Evolutionary conservation across 352 stramenopile species (phyloP).

Genomic region (Nothophytophthora sp.): DNA sequence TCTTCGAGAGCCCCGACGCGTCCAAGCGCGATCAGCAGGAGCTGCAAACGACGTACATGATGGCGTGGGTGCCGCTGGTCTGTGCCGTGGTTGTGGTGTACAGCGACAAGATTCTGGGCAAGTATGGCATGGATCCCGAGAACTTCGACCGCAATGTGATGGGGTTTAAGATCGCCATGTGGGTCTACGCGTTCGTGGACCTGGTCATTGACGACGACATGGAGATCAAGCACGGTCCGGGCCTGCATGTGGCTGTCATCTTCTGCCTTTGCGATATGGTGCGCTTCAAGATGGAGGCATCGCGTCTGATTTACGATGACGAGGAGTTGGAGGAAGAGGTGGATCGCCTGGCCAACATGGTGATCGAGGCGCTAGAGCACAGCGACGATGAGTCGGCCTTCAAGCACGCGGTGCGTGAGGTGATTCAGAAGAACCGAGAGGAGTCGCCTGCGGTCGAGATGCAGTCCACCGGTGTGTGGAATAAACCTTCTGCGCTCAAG

Average conservation of each 20-base stretch:
- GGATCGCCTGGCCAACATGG: conserved; percentile 36
- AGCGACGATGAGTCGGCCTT: conserved; percentile 33
- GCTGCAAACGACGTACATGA: conserved; percentile 47
- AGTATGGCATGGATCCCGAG: conserved; percentile 34
- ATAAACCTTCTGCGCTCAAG: background rate
- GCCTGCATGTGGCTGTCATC: conserved; percentile 46
- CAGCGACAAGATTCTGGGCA: conserved; percentile 31
- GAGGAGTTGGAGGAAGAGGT: conserved; percentile 48
- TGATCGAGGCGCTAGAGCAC: conserved; percentile 29
- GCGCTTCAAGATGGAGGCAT: conserved; percentile 61
- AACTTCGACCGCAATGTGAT: conserved; percentile 59
- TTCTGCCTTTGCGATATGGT: conserved; percentile 56
- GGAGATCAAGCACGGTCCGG: conserved; percentile 48
- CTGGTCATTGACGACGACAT: conserved; percentile 56
- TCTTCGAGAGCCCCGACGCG: conserved; percentile 49
- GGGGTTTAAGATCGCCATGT: conserved; percentile 50
- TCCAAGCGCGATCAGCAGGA: conserved; percentile 43
- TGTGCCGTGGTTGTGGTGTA: conserved; percentile 38
- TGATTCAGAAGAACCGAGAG: conserved; percentile 28
- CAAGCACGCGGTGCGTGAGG: conserved; percentile 33
- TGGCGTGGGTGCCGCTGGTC: conserved; percentile 51
- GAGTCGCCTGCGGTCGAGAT: conserved; percentile 10
- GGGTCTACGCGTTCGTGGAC: conserved; percentile 41
- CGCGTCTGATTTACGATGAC: conserved; percentile 51
- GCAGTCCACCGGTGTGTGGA: background rate